phyloP scores from a whole-genome alignment of 768 basidiomycete species.

The Psilocybe tampanensis region DNA sequence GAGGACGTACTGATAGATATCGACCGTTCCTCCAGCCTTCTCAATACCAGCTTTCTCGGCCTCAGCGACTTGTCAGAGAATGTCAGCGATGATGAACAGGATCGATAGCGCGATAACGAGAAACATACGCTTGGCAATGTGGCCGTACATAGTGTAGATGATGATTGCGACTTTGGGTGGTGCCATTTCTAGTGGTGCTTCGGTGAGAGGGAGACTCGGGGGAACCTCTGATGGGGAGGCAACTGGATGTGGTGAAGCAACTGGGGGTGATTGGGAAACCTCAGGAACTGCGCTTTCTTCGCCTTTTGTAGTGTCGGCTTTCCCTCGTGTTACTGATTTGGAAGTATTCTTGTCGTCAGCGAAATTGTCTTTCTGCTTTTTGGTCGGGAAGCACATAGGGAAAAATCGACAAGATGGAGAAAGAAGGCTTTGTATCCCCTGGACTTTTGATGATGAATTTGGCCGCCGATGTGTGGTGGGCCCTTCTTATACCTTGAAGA shows the following conservation, averaged over 20 bases:
- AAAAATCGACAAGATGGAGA: conserved; percentile 14
- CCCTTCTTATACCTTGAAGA: conserved; percentile 16
- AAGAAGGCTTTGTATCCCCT: neutral
- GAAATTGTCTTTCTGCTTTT: conserved; percentile 38
- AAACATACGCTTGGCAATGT: conserved; percentile 38
- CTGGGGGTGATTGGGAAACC: neutral
- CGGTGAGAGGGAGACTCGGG: conserved; percentile 10
- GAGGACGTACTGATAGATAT: conserved; percentile 56
- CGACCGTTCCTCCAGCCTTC: conserved; percentile 49
- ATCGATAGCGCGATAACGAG: neutral
- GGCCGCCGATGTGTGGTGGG: conserved; percentile 10
- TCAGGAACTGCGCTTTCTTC: conserved; percentile 5
- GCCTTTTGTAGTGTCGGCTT: conserved; percentile 29
- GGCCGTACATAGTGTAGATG: conserved; percentile 75
- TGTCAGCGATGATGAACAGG: neutral
- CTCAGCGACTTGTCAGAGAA: conserved; percentile 56
- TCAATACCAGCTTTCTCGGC: conserved; percentile 52
- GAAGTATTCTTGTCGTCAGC: conserved; percentile 22
- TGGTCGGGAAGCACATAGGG: conserved; percentile 38
- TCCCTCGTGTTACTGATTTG: conserved; percentile 19
- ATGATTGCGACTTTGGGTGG: conserved; percentile 66
- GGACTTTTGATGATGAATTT: conserved; percentile 13
- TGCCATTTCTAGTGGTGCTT: conserved; percentile 34
- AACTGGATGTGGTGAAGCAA: conserved; percentile 3
- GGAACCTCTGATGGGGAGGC: conserved; percentile 10